Evolutionary conservation across 2,329 filamentous ascomycete genomes (phyloP).

Genomic region (Xylariaceae sp.): DNA sequence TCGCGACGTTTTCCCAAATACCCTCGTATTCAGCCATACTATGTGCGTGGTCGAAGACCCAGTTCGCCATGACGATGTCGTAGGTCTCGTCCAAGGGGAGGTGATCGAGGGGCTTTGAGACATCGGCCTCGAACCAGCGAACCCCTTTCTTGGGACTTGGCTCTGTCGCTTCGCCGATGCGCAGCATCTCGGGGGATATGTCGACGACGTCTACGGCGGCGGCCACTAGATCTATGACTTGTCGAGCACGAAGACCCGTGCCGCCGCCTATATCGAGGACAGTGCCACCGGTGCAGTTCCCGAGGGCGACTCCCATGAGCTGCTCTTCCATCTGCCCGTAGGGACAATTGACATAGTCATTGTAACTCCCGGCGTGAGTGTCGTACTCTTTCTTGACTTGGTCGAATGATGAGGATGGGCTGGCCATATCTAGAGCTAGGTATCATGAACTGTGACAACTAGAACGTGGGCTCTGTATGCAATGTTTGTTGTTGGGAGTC

Average conservation of each 20-base stretch:
- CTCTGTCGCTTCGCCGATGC: constrained; percentile 14
- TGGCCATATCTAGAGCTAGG: background rate
- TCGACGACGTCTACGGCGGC: constrained; percentile 28
- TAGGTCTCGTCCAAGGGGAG: constrained; percentile 19
- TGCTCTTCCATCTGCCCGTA: background rate
- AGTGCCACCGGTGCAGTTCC: constrained; percentile 19
- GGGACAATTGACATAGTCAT: background rate
- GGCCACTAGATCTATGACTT: constrained; percentile 25
- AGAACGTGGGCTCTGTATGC: too few species aligned
- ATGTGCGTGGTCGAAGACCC: constrained; percentile 29
- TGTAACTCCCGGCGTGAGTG: background rate
- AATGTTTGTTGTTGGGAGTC: too few species aligned
- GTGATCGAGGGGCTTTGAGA: constrained; percentile 21
- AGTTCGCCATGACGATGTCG: constrained; percentile 33
- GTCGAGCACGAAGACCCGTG: constrained; percentile 25
- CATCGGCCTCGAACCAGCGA: constrained; percentile 26
- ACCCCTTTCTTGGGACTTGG: constrained; percentile 15
- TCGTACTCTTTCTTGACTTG: background rate
- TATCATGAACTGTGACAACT: too few species aligned
- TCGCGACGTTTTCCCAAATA: constrained; percentile 28
- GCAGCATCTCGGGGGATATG: constrained; percentile 26
- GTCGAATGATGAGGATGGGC: background rate
- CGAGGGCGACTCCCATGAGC: constrained; percentile 16
- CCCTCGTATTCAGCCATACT: constrained; percentile 21
- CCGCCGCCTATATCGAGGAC: constrained; percentile 32